phyloP scores from a whole-genome alignment of 441 rosid genomes.

The Gossypium aridum region DNA sequence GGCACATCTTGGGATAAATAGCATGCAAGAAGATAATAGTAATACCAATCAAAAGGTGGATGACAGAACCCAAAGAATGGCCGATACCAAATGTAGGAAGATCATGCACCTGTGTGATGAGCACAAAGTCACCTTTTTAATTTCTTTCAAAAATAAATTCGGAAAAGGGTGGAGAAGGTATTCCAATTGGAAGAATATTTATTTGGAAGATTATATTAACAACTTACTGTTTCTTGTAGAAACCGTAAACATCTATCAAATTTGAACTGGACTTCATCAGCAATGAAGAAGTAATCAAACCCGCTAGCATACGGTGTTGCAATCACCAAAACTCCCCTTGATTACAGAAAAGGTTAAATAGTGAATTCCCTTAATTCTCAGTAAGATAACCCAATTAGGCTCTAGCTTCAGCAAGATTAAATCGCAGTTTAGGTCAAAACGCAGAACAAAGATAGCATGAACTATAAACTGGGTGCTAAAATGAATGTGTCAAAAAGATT shows the following conservation, averaged over 20 bases:
- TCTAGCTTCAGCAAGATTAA: not conserved
- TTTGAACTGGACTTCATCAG: conserved; percentile 93
- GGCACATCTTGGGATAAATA: conserved; percentile 3
- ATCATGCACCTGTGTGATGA: conserved; percentile 54
- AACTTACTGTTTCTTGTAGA: conserved; percentile 69
- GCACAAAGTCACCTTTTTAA: conserved; percentile 6
- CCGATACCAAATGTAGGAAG: conserved; percentile 94
- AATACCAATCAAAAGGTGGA: conserved; percentile 92
- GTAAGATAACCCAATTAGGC: not conserved
- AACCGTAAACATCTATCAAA: conserved; percentile 75
- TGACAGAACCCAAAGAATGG: conserved; percentile 90
- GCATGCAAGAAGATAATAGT: not conserved
- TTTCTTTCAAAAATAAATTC: not conserved
- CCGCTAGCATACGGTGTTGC: conserved; percentile 98
- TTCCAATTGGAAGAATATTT: not conserved
- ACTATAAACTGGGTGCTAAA: not conserved
- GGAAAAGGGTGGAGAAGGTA: not conserved
- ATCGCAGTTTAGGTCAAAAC: not conserved
- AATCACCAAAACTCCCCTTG: conserved; percentile 83
- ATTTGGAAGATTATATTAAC: conserved; percentile 3
- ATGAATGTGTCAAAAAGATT: not conserved
- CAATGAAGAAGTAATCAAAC: conserved; percentile 83
- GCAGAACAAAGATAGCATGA: not conserved
- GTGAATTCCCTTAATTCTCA: not conserved
- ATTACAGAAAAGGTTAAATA: conserved; percentile 18